phyloP scores from a whole-genome alignment of 257 asterid species.

The Solanum commersonii region DNA sequence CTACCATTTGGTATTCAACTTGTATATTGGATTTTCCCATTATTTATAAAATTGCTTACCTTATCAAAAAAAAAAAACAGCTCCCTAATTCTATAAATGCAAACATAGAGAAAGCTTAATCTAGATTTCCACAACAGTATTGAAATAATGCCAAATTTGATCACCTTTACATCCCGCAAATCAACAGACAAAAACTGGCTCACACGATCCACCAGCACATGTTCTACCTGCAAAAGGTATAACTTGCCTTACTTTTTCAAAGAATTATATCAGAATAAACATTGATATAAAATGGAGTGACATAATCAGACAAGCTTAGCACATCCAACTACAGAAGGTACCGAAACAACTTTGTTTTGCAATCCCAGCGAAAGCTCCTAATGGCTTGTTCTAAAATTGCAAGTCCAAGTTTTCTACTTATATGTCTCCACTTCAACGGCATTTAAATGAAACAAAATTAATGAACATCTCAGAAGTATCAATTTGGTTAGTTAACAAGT shows the following conservation, averaged over 20 bases:
- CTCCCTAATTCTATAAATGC: background rate
- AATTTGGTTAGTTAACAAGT: background rate
- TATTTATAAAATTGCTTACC: background rate
- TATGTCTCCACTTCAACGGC: background rate
- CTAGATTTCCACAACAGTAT: background rate
- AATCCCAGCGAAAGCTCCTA: background rate
- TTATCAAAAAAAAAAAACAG: background rate
- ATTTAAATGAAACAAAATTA: background rate
- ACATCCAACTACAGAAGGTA: background rate
- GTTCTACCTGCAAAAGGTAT: conserved; percentile 68
- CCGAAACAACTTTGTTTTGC: background rate
- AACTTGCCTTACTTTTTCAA: conserved; percentile 5
- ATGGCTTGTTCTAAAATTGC: background rate
- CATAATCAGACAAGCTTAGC: background rate
- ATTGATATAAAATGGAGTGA: background rate
- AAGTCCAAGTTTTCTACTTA: background rate
- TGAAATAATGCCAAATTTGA: background rate
- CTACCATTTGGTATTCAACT: background rate
- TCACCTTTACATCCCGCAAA: conserved; percentile 93
- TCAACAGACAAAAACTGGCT: conserved; percentile 72
- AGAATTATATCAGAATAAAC: background rate
- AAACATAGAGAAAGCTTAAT: background rate
- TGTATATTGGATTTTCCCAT: background rate
- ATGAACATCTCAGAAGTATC: background rate
- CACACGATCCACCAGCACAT: conserved; percentile 90